Percentiles rank a stretch among this genome's conserved stretches.
Conservation (phyloP, 2,329 filamentous ascomycete species). For the Stachybotrys elegans region DNA sequence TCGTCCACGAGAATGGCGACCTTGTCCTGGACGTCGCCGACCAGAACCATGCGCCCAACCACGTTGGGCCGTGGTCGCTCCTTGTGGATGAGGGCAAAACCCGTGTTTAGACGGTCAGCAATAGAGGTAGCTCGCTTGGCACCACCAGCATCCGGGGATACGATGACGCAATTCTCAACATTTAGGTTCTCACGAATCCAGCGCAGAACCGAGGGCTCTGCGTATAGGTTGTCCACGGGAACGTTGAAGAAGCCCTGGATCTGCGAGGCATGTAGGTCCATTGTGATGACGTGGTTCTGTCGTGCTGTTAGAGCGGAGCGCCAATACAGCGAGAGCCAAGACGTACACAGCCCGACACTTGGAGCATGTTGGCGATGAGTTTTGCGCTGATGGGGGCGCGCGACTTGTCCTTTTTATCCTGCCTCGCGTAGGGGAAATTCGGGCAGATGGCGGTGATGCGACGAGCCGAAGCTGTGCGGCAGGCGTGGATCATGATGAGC, state of each 20-base stretch:
- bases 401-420: conserved; percentile 94
- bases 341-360: conserved; percentile 74
- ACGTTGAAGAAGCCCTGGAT: conserved; percentile 95
- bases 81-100: conserved; percentile 95
- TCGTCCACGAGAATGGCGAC: conserved; percentile 95
- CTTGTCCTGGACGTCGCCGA: conserved; percentile 87
- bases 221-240: conserved; percentile 75
- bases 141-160: conserved; percentile 90
- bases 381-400: conserved; percentile 95
- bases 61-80: conserved; percentile 83
- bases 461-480: conserved; percentile 63
- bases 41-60: conserved; percentile 88
- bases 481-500: conserved; percentile 96
- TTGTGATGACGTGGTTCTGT: conserved; percentile 68
- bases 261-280: conserved; percentile 92
- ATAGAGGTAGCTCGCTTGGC: conserved; percentile 93
- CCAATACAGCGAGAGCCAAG: too few species aligned
- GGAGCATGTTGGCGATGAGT: conserved; percentile 95
- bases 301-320: conserved; percentile 5
- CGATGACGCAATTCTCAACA: conserved; percentile 82
- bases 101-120: conserved; percentile 83
- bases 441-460: conserved; percentile 94
- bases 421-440: conserved; percentile 93
- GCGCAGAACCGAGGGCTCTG: conserved; percentile 83
- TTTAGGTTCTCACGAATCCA: conserved; percentile 87